Percentiles rank a stretch among this genome's conserved stretches.
phyloP scores from a whole-genome alignment of 192 early-diverging fungal species.

The Podila verticillata region DNA sequence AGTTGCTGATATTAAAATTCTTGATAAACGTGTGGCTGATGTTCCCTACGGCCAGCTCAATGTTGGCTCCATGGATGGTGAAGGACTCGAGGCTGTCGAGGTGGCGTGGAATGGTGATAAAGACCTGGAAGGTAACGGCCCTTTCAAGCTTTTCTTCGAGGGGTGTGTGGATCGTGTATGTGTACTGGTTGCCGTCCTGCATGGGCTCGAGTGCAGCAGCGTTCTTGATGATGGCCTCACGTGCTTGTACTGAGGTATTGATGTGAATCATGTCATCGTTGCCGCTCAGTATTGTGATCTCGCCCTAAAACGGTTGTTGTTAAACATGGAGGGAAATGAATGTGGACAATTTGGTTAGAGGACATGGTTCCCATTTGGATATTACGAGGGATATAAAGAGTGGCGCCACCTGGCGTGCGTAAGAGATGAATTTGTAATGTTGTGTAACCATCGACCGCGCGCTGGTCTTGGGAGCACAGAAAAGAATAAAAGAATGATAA shows the following conservation, averaged over 20 bases:
- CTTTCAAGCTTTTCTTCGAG: constrained; percentile 36
- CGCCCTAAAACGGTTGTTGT: constrained; percentile 19
- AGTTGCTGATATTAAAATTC: constrained; percentile 12
- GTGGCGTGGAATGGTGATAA: constrained; percentile 34
- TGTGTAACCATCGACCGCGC: too few relatives aligned
- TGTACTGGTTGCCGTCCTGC: constrained; percentile 42
- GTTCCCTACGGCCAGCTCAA: constrained; percentile 42
- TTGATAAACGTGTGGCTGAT: constrained; percentile 47
- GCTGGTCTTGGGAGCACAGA: too few relatives aligned
- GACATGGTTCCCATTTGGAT: too few relatives aligned
- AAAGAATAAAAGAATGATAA: too few relatives aligned
- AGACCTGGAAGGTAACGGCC: constrained; percentile 38
- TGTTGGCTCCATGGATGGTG: constrained; percentile 22
- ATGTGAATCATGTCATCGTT: constrained; percentile 49
- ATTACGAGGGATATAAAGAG: too few relatives aligned
- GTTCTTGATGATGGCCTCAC: constrained; percentile 32
- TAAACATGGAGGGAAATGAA: too few relatives aligned
- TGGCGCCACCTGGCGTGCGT: too few relatives aligned
- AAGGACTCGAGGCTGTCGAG: constrained; percentile 46
- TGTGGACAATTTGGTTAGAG: too few relatives aligned
- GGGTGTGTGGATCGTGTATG: constrained; percentile 46
- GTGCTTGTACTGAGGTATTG: constrained; percentile 43
- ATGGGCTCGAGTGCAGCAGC: constrained; percentile 43
- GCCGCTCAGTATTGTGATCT: constrained; percentile 48
- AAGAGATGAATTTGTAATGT: too few relatives aligned